phyloP scores from a whole-genome alignment of 1,284 basidiomycete species.

The Apiotrichum gamsii region DNA sequence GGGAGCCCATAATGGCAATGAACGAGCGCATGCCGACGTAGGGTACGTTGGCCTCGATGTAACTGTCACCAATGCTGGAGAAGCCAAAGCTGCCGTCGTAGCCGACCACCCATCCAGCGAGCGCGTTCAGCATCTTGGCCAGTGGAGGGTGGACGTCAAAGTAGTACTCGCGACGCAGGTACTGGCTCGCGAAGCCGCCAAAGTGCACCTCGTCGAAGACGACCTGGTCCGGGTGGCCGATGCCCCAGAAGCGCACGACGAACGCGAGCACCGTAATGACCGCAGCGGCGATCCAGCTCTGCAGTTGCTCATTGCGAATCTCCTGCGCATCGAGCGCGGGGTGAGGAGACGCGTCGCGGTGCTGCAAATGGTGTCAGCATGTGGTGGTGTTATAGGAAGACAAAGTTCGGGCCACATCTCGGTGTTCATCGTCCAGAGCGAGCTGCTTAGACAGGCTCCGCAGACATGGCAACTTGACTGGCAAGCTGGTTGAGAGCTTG shows the following conservation, averaged over 20 bases:
- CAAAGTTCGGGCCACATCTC: background rate
- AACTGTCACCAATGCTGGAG: constrained; percentile 91
- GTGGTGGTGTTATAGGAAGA: background rate
- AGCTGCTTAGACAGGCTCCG: no score
- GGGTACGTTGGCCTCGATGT: constrained; percentile 65
- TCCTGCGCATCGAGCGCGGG: constrained; percentile 10
- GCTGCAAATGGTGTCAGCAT: background rate
- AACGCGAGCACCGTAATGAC: constrained; percentile 66
- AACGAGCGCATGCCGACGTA: constrained; percentile 90
- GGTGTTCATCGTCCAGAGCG: background rate
- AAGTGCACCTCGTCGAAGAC: constrained; percentile 98
- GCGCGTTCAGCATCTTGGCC: constrained; percentile 84
- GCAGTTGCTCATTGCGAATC: constrained; percentile 26
- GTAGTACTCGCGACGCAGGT: constrained; percentile 87
- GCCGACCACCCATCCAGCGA: constrained; percentile 92
- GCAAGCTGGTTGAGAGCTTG: no score
- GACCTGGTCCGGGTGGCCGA: constrained; percentile 86
- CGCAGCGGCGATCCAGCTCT: constrained; percentile 28
- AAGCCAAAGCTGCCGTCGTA: constrained; percentile 93
- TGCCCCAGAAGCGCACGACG: constrained; percentile 82
- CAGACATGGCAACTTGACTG: no score
- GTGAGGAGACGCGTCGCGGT: constrained; percentile 7
- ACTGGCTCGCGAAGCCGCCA: constrained; percentile 81
- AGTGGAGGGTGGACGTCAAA: constrained; percentile 99
- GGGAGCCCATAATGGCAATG: constrained; percentile 80